Evolutionary conservation across 2,329 filamentous ascomycete species (phyloP), one percentile per base, ranked within the genome.

Genomic region (Balansia obtecta): DNA sequence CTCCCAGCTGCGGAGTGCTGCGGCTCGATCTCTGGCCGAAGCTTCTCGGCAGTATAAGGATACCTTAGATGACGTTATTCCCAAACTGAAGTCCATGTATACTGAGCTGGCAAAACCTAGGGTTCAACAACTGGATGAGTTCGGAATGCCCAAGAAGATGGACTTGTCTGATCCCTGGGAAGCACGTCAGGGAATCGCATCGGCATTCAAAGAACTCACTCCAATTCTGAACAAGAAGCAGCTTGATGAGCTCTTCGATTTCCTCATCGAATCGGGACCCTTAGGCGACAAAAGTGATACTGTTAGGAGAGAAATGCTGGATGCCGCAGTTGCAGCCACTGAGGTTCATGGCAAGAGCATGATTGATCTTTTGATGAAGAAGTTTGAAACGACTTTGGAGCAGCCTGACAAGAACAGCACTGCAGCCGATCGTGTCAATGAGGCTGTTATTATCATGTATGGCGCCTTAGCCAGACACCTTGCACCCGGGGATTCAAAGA

Each of bases 361-460:
- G 55, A 83, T 98, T 3, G 90, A 97, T 61, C 81, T 85, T 56
- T 72, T 98, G 50, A 98, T 98, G 90, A 80, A 85, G 60, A 82
- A 91, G 13, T 94, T 97, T 61, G 93, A 98, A 66, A 77, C 76
- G 22, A 89, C 88, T 0, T 74, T 98, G n/a, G 89, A 91, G 62
- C 83, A 82, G 2, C 86, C 89, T 2, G 88, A 93, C 64, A 87
- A 85, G 63, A 85, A 82, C 51, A 89, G 84, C 0, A 82, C 90
- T 57, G 80, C 84, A 49, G 83, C 87, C 16, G 94, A 98, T 66
- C 80, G 88, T 53, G 86, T 97, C 55, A 96, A 96, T 58, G 93
- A 98, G 68, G 93, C 94, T 16, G 90, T 98, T 48, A 90, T 98
- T 58, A 93, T 98, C 59, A 85, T 98, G 65, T 98, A 98, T 60